Percentiles rank a stretch among this genome's conserved stretches.
These are phyloP conservation scores for Clonostachys solani DNA, from an alignment of 2,329 filamentous ascomycete genomes.

Conservation along the genomic window DNA sequence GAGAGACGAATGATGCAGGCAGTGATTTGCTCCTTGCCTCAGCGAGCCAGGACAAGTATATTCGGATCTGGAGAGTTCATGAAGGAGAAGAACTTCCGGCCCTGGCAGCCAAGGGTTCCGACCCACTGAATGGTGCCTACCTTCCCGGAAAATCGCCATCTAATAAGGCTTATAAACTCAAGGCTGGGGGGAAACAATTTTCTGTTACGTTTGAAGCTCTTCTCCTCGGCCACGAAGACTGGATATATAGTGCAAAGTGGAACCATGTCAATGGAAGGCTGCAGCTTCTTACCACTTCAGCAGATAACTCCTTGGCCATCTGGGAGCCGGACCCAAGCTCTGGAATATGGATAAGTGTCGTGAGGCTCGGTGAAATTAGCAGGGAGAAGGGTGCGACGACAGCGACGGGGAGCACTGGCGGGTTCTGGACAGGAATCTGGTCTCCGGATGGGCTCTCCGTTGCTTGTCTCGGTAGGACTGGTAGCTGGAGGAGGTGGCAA, in stretches of 20 bases:
- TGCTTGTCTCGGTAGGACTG: conserved; percentile 81
- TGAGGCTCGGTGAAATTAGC: conserved; percentile 88
- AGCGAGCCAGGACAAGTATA: conserved; percentile 95
- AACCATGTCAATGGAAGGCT: conserved; percentile 47
- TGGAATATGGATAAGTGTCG: conserved; percentile 85
- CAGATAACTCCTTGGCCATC: conserved; percentile 89
- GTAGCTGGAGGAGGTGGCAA: conserved; percentile 87
- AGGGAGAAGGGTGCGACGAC: conserved; percentile 93
- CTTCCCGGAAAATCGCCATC: conserved; percentile 69
- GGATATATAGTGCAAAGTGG: conserved; percentile 92
- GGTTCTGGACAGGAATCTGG: conserved; percentile 96
- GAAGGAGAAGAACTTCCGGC: conserved; percentile 61
- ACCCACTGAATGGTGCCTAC: conserved; percentile 54
- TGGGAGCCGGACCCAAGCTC: conserved; percentile 84
- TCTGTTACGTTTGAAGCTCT: conserved; percentile 91
- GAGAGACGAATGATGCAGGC: conserved; percentile 46
- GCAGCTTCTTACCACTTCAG: conserved; percentile 83
- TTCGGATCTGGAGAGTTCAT: conserved; percentile 87
- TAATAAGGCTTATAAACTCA: conserved; percentile 83
- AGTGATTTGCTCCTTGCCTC: conserved; percentile 82
- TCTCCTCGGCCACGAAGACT: conserved; percentile 92
- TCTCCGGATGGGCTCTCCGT: conserved; percentile 71
- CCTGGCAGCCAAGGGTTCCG: conserved; percentile 46
- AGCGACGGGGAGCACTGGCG: conserved; percentile 90
- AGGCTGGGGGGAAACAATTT: conserved; percentile 57